These are phyloP conservation scores for Hordeum marinum DNA, from an alignment of 176 grass and related monocot species.

Conservation along the genomic window DNA sequence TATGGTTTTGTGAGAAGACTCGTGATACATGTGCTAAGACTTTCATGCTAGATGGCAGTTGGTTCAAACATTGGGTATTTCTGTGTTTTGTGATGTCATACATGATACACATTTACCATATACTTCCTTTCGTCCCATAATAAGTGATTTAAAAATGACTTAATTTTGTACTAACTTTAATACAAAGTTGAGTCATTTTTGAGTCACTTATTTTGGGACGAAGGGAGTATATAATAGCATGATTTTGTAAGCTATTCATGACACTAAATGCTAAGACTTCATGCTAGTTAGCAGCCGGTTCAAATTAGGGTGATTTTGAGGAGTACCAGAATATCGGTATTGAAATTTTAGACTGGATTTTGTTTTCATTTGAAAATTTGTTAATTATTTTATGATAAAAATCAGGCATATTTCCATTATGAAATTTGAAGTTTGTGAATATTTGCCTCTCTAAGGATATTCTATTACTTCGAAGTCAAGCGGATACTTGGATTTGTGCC, in stretches of 20 bases:
- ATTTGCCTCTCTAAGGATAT: no score
- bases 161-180: no score
- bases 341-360: neutral
- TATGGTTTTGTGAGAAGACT: no score
- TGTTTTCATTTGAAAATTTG: neutral
- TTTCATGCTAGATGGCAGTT: no score
- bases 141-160: no score
- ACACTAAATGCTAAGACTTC: neutral
- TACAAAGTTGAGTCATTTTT: no score
- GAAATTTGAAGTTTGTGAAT: neutral
- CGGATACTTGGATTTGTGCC: no score
- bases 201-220: no score
- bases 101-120: neutral
- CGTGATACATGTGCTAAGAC: no score
- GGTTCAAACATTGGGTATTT: neutral
- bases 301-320: neutral
- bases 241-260: neutral
- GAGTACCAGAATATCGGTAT: neutral
- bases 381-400: neutral
- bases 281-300: neutral
- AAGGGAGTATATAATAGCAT: no score
- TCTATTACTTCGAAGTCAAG: no score
- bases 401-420: neutral
- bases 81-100: neutral
- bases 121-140: no score